Evolutionary conservation across 768 basidiomycete genomes (phyloP).

Genomic region (Paxillus ammoniavirescens): DNA sequence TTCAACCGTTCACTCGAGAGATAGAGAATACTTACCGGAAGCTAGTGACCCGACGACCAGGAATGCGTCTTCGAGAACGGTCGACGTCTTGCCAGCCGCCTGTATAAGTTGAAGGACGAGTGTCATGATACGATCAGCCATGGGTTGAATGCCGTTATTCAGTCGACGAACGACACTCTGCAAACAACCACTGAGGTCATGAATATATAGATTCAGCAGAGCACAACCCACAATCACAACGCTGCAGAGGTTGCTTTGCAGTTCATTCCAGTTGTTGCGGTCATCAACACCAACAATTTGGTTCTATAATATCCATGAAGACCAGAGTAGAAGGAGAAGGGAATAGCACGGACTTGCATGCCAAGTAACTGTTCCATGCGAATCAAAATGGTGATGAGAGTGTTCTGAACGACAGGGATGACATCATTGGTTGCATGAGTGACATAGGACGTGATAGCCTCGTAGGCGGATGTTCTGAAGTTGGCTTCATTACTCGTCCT

Average conservation of each 20-base stretch:
- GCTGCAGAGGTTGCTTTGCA: conserved; percentile 93
- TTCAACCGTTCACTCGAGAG: not conserved
- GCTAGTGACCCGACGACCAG: conserved; percentile 88
- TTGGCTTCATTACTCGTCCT: conserved; percentile 87
- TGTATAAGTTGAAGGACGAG: conserved; percentile 81
- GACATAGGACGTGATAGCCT: conserved; percentile 88
- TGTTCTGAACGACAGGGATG: conserved; percentile 78
- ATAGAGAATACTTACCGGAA: conserved; percentile 44
- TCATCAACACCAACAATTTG: conserved; percentile 96
- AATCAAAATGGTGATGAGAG: conserved; percentile 75
- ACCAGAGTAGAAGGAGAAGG: not conserved
- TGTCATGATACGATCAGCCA: conserved; percentile 96
- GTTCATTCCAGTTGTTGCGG: conserved; percentile 97
- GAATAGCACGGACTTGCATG: conserved; percentile 65
- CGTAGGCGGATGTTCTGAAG: conserved; percentile 93
- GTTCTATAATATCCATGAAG: conserved; percentile 46
- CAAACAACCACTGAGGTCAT: conserved; percentile 2
- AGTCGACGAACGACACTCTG: conserved; percentile 87
- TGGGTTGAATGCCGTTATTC: conserved; percentile 75
- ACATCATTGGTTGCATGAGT: conserved; percentile 78
- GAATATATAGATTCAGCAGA: not conserved
- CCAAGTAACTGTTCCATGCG: conserved; percentile 86
- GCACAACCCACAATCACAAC: conserved; percentile 70
- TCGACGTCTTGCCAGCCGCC: conserved; percentile 88
- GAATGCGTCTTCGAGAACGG: conserved; percentile 95